Evolutionary conservation across 1,139 yeast species (phyloP).

Genomic region (Debaryomyces psychrophilus): DNA sequence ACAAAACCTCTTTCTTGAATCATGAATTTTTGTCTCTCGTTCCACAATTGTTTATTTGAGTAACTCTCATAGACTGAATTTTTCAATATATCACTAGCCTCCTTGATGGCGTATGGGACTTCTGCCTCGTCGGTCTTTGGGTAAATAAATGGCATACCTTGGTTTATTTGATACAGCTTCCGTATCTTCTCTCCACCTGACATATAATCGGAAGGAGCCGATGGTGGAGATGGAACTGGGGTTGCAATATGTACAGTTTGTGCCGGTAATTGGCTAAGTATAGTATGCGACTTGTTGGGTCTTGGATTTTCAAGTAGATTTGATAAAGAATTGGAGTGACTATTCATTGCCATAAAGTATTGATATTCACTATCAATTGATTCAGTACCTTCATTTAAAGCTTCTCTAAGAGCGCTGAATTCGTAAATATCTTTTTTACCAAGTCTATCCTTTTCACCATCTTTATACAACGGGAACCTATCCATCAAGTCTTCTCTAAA

Average conservation of each 20-base stretch:
- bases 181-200: slow-evolving; percentile 67
- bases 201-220: slow-evolving; percentile 60
- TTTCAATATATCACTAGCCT: slow-evolving; percentile 66
- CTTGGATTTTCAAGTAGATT: slow-evolving; percentile 64
- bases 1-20: slow-evolving; percentile 74
- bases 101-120: slow-evolving; percentile 76
- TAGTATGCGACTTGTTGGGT: slow-evolving; percentile 55
- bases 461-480: slow-evolving; percentile 65
- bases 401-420: slow-evolving; percentile 11
- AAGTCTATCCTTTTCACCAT: background rate
- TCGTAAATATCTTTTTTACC: background rate
- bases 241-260: slow-evolving; percentile 81
- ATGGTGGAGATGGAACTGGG: slow-evolving; percentile 85
- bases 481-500: slow-evolving; percentile 75
- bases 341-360: slow-evolving; percentile 45
- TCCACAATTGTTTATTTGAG: slow-evolving; percentile 69
- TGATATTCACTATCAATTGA: slow-evolving; percentile 28
- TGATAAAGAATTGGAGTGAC: slow-evolving; percentile 50
- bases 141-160: slow-evolving; percentile 76
- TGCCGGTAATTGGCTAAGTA: slow-evolving; percentile 58
- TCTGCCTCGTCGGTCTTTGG: slow-evolving; percentile 46
- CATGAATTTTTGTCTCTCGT: slow-evolving; percentile 70
- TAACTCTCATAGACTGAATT: slow-evolving; percentile 67
- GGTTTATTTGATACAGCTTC: slow-evolving; percentile 77
- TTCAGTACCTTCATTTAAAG: slow-evolving; percentile 5